Evolutionary conservation across 768 basidiomycete species (phyloP).

Genomic region (Hypholoma fasciculare): DNA sequence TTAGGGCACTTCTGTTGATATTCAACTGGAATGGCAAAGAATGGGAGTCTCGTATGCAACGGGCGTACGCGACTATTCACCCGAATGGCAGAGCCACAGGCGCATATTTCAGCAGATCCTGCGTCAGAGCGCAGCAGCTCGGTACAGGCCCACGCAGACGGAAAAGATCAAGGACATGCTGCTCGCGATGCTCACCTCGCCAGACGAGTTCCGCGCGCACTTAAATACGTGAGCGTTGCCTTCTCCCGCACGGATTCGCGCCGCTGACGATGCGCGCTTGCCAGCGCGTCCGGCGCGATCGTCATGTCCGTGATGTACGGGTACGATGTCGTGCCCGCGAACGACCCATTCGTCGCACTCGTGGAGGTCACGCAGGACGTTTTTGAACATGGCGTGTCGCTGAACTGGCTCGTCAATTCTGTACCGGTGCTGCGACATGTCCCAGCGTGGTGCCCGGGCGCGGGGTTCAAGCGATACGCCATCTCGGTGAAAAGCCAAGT

Average conservation of each 20-base stretch:
- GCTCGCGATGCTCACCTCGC: neutral
- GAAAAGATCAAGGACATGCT: neutral
- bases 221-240: neutral
- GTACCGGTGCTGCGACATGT: conserved; percentile 41
- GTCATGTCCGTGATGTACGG: conserved; percentile 47
- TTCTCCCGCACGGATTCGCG: neutral
- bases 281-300: conserved; percentile 34
- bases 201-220: neutral
- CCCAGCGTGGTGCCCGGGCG: conserved; percentile 61
- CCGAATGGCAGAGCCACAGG: neutral
- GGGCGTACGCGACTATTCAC: neutral
- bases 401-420: conserved; percentile 45
- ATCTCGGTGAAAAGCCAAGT: neutral
- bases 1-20: neutral
- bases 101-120: neutral
- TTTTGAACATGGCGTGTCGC: conserved; percentile 31
- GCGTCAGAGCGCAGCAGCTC: neutral
- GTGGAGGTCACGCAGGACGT: conserved; percentile 35
- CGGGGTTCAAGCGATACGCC: conserved; percentile 55
- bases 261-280: conserved; percentile 10
- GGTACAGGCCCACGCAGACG: neutral
- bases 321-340: conserved; percentile 32
- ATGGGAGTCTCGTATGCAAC: neutral
- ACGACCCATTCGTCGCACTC: conserved; percentile 44
- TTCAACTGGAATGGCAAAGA: neutral